Base-by-base conservation (phyloP, 192 early-diverging fungal genomes). In the Entomortierella chlamydospora region DNA sequence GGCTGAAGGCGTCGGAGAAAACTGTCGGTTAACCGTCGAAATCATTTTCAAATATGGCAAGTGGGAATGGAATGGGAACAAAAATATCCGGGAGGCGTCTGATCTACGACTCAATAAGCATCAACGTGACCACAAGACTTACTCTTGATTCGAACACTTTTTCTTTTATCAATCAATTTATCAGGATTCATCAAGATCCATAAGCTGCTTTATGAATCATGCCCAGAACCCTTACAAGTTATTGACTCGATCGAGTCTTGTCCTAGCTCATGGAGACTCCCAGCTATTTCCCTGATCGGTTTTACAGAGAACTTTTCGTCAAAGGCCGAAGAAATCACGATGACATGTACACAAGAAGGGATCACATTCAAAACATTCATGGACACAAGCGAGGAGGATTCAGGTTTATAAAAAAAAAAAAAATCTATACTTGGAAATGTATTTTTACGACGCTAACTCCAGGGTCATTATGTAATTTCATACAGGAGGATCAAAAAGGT, bases 101-200 rank as follows among this genome's bases (percentile, higher is more conserved):
- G 12, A 26, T 2, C 7, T 26, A 56, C 17, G 29, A 25, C 17
- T 0, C 13, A 30, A 12, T 56, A 31, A 29, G 18, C 26, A 30
- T 15, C 54, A 29, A 30, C 54, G 10, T 56, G 2, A 56, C 29
- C 2, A 29, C 22, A 8, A n/a, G 12, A 23, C 29, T 33, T n/a
- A 61, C n/a, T n/a, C n/a, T n/a, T n/a, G n/a, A n/a, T n/a, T 26
- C 52, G 9, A 54, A 10, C 25, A 15, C 5, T 47, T 47, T 47
- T 47, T 47, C 20, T 47, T 47, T 12, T 47, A 3, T 47, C 45
- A 20, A 47, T 12, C 12, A 47, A 20, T 15, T 31, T 2, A 39
- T 13, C 60, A 78, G 74, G 74, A 3, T 78, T 69, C 29, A 78
- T 78, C 61, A 78, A 78, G 67, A 70, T 78, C 25, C 74, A 78